Evolutionary conservation across 2,329 filamentous ascomycete species (phyloP), one percentile per base, ranked within the genome.

Genomic region (Septoria petroselini): DNA sequence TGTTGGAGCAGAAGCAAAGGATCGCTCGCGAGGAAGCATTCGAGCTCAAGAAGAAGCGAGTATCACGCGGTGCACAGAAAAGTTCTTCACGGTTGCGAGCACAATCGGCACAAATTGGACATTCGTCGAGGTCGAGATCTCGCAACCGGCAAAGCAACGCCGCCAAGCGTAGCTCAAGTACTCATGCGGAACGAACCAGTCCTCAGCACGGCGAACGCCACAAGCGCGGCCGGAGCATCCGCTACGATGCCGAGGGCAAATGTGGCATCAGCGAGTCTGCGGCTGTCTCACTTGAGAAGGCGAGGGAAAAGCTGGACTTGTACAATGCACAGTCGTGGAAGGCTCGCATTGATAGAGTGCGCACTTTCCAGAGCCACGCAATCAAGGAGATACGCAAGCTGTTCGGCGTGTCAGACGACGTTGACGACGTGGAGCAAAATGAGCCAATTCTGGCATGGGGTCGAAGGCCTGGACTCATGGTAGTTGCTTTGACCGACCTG

Each of bases 261-360:
- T 81, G 81, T 55, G 82, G 81, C 35, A 78, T 97, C 61, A 89
- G 83, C 50, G 84, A 84, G 6, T 79, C 76, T 21, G 81, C 86
- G 12, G 85, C 85, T 50, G 78, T 95, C 7, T 81, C 87, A 0
- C 81, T 88, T 33, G 79, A 85, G 9, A 85, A 93, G 58, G 93
- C 93, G 4, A 81, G 84, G 62, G 76, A 83, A 43, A 85, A 80
- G 60, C 76, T 98, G 9, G 79, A 93, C 62, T 75, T 82, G 47
- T 83, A 94, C 63, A 95, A 97, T 68, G 81, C 91, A 2, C 84
- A 89, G 61, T 91, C 88, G 48, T 98, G 93, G 93, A 95, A 89
- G 69, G 83, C 81, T 63, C 84, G 91, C 12, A 96, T 98, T 54
- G 89, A 95, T 63, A 79, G 82, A 43, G 83, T 85, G 19, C 83